phyloP scores from a whole-genome alignment of 2,329 filamentous ascomycete genomes.

The Colletotrichum sp. region DNA sequence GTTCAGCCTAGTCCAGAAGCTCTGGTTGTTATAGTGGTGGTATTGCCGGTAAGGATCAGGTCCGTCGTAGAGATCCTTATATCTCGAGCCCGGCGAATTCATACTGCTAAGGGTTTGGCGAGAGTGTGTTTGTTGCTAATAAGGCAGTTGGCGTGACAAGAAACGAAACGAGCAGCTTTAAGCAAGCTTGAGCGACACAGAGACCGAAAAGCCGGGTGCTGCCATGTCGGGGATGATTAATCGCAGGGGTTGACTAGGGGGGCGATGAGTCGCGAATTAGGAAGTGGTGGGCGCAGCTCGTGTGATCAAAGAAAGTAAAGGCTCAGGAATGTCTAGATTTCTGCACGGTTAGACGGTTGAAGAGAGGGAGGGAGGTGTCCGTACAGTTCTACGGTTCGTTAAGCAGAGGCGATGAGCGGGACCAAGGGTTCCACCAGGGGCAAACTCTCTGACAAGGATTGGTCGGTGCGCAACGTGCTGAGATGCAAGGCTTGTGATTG shows the following conservation, averaged over 20 bases:
- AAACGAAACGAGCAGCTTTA: slow-evolving; percentile 11
- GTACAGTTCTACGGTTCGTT: background rate
- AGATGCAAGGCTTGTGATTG: background rate
- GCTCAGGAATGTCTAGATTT: background rate
- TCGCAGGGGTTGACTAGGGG: background rate
- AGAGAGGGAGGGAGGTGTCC: background rate
- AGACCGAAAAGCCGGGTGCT: background rate
- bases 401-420: slow-evolving; percentile 3
- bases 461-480: slow-evolving; percentile 1
- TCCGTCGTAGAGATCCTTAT: slow-evolving; percentile 13
- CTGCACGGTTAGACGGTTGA: slow-evolving; percentile 2
- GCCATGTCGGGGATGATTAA: slow-evolving; percentile 11
- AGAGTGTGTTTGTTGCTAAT: background rate
- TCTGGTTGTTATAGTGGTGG: background rate
- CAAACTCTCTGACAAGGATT: slow-evolving; percentile 3
- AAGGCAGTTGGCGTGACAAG: background rate
- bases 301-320: slow-evolving; percentile 9
- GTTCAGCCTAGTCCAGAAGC: slow-evolving; percentile 34
- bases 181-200: slow-evolving; percentile 6
- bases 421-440: slow-evolving; percentile 16
- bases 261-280: slow-evolving; percentile 12
- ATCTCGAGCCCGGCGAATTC: slow-evolving; percentile 16
- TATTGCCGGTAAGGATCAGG: slow-evolving; percentile 13
- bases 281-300: background rate
- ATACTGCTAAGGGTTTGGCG: slow-evolving; percentile 5